Evolutionary conservation across 805 yeast genomes (phyloP).

Genomic region (Sugiyamaella smithiae): DNA sequence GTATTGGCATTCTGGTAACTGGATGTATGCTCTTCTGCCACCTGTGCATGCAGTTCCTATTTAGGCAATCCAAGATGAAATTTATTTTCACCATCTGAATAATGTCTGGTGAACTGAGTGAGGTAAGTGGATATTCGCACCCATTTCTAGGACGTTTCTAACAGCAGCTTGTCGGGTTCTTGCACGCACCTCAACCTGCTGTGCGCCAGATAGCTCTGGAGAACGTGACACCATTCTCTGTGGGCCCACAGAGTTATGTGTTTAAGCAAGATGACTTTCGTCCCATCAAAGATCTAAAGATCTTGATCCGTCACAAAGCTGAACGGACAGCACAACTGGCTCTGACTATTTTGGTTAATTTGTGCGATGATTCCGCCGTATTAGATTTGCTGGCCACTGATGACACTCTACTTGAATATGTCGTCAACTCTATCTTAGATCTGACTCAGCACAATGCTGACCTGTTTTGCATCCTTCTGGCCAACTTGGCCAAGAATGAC

Average conservation of each 20-base stretch:
- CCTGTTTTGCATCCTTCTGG: constrained; percentile 74
- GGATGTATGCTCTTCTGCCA: too few relatives aligned
- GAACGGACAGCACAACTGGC: constrained; percentile 39
- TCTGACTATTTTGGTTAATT: constrained; percentile 74
- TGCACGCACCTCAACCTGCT: constrained; percentile 77
- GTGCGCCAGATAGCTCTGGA: constrained; percentile 83
- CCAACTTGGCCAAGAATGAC: constrained; percentile 82
- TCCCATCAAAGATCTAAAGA: constrained; percentile 71
- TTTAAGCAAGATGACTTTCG: constrained; percentile 68
- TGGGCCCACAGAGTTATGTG: constrained; percentile 61
- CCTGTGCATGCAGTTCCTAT: too few relatives aligned
- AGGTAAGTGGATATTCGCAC: constrained; percentile 32
- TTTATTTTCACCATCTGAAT: neutral
- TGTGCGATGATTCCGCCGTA: constrained; percentile 67
- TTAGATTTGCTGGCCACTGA: constrained; percentile 68
- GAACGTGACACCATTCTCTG: constrained; percentile 75
- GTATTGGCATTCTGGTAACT: too few relatives aligned
- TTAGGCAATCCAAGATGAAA: neutral
- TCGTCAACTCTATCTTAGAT: constrained; percentile 27
- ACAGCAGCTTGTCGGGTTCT: constrained; percentile 52
- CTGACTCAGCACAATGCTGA: constrained; percentile 68
- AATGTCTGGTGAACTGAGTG: constrained; percentile 55
- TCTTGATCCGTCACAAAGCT: constrained; percentile 47
- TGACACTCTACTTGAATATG: constrained; percentile 42
- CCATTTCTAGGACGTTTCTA: neutral